A percentile compares a stretch with the other conserved stretches of the same genome.
Evolutionary conservation across 345 rosid genomes (phyloP).

Genomic region (Arabis alpina): DNA sequence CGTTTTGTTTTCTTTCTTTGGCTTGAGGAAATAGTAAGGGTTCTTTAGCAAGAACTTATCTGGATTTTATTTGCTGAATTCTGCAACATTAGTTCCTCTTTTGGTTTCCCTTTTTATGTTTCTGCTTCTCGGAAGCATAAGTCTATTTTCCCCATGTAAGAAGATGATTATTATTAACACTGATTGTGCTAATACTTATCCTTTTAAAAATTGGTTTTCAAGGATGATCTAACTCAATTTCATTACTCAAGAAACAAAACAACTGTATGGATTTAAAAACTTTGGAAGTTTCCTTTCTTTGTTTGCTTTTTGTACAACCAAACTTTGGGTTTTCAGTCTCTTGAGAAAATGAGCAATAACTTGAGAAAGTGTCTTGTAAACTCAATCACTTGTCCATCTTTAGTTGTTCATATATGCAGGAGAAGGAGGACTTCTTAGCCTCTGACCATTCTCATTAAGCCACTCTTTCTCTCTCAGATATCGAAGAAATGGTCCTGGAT

Average conservation of each 20-base stretch:
- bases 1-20: conserved; percentile 52
- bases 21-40: conserved; percentile 47
- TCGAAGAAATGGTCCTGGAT: conserved; percentile 71
- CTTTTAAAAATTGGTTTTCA: neutral
- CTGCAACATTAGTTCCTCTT: conserved; percentile 5
- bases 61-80: conserved; percentile 10
- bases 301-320: conserved; percentile 25
- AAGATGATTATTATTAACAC: conserved; percentile 37
- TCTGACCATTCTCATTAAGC: conserved; percentile 63
- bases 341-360: conserved; percentile 8
- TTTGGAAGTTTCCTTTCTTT: neutral
- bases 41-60: conserved; percentile 51
- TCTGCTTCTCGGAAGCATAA: too few species aligned
- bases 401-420: conserved; percentile 60
- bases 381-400: conserved; percentile 20
- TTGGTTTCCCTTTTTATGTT: conserved; percentile 12
- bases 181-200: neutral
- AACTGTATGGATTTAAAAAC: neutral
- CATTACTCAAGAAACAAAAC: neutral
- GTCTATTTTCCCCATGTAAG: conserved; percentile 30
- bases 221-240: conserved; percentile 10
- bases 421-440: conserved; percentile 51
- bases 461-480: conserved; percentile 80
- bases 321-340: neutral
- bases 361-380: conserved; percentile 3